A percentile compares a stretch with the other conserved stretches of the same genome.
Evolutionary conservation across 2,329 filamentous ascomycete genomes (phyloP).

Genomic region (Curvularia sp.): DNA sequence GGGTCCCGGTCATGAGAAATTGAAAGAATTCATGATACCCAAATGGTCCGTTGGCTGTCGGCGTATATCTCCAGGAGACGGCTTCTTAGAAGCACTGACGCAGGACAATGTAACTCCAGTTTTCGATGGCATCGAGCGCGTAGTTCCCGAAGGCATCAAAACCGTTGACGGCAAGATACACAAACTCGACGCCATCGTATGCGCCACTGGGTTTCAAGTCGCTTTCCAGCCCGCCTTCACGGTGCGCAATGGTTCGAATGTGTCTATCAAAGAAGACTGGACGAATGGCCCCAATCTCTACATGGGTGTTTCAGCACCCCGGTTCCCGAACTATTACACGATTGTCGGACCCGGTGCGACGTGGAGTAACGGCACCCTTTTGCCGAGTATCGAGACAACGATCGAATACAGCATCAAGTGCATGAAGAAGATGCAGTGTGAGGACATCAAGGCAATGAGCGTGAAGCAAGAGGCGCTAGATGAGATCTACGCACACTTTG

Average conservation of each 20-base stretch:
- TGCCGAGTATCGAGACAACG: constrained; percentile 56
- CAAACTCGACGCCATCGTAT: constrained; percentile 44
- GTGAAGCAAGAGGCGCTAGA: constrained; percentile 44
- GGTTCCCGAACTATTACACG: constrained; percentile 56
- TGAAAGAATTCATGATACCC: constrained; percentile 57
- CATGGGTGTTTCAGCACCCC: constrained; percentile 52
- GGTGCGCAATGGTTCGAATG: constrained; percentile 48
- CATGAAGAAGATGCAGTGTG: constrained; percentile 45
- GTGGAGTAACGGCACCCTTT: constrained; percentile 55
- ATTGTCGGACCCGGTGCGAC: constrained; percentile 55
- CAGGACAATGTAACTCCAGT: constrained; percentile 41
- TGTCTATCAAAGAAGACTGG: constrained; percentile 53
- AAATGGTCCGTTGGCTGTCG: constrained; percentile 56
- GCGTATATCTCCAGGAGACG: constrained; percentile 44
- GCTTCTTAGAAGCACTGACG: constrained; percentile 44
- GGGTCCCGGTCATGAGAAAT: constrained; percentile 51
- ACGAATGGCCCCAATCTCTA: constrained; percentile 51
- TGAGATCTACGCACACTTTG: constrained; percentile 43
- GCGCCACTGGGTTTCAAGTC: constrained; percentile 47
- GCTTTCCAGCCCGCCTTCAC: constrained; percentile 56
- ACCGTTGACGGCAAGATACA: constrained; percentile 41
- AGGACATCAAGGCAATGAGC: constrained; percentile 43
- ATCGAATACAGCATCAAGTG: constrained; percentile 46
- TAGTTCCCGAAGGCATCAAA: constrained; percentile 50
- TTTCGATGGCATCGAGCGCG: constrained; percentile 36